Base-by-base conservation (phyloP, 192 early-diverging fungal genomes). In the Coemansia brasiliensis region DNA sequence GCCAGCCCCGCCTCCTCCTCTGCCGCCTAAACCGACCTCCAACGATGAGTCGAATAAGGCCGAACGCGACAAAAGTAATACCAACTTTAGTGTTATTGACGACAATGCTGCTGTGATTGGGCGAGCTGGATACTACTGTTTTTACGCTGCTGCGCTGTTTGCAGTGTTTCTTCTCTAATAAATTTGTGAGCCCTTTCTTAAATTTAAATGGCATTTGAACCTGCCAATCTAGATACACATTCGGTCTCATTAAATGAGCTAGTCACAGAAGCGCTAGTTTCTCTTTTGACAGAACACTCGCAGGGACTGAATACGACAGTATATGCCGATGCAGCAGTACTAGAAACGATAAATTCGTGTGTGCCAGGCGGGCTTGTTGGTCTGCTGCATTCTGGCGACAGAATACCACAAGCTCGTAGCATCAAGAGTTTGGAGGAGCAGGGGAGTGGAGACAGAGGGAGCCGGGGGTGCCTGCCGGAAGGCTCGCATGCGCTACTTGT, bases 261-360 rank as follows among this genome's bases (percentile, higher is more conserved):
- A 17, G 55, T 57, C n/a, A 25, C 48, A 8, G 22, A 24, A 4
- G 7, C 46, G 45, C 52, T 77, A 9, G 13, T 26, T 13, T 44
- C 51, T 18, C 29, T 59, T 18, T 44, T 77, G 10, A 52, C 52
- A 0, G 21, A 39, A 22, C 56, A 77, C 57, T 62, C 65, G 39
- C 45, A 52, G n/a, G 74, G 74, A 39, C 41, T 63, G 11, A 59
- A 63, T 11, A 77, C 74, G 17, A 70, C 74, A 52, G 63, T 77
- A 50, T 77, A 71, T 32, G 74, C 74, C 6, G 74, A 77, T 45
- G 46, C 59, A 18, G 64, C 26, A 3, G 55, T 44, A 4, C 48
- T 77, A 10, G 59, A 69, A 26, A 63, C 56, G 24, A 63, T 77
- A 38, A 70, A 67, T 51, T 38, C 54, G 25, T 49, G 45, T 5